phyloP scores from a whole-genome alignment of 2,329 filamentous ascomycete species.

The Chaetomium strumarium region DNA sequence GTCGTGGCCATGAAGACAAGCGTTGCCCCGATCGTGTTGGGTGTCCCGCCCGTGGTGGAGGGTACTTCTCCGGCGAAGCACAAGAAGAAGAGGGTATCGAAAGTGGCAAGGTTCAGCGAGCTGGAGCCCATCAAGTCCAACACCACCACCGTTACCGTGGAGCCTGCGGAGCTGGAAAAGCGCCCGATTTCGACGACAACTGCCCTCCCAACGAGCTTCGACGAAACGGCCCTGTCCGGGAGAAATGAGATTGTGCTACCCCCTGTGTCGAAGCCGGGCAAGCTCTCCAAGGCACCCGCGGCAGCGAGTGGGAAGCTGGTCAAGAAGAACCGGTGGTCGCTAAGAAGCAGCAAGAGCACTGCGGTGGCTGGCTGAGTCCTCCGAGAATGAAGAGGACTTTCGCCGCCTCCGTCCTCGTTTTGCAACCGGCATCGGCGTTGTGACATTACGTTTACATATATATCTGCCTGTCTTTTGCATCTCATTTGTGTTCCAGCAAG shows the following conservation, averaged over 20 bases:
- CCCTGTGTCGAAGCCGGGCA: slow-evolving; percentile 20
- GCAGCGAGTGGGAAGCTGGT: slow-evolving; percentile 22
- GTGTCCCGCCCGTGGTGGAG: background rate
- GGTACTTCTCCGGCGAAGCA: background rate
- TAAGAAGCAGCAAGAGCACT: slow-evolving; percentile 23
- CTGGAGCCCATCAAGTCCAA: slow-evolving; percentile 30
- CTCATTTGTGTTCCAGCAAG: slow-evolving; percentile 15
- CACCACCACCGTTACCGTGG: slow-evolving; percentile 20
- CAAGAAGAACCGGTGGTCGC: slow-evolving; percentile 31
- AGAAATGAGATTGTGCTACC: slow-evolving; percentile 14
- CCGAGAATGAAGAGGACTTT: too few species aligned
- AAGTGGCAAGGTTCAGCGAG: slow-evolving; percentile 29
- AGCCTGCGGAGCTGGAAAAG: slow-evolving; percentile 14
- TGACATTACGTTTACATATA: background rate
- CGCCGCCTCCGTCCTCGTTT: too few species aligned
- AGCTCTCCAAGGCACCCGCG: slow-evolving; percentile 23
- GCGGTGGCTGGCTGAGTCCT: slow-evolving; percentile 26
- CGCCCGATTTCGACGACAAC: slow-evolving; percentile 4
- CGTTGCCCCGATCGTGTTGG: background rate
- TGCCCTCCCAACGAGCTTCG: slow-evolving; percentile 21
- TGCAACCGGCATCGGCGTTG: background rate
- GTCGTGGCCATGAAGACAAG: background rate
- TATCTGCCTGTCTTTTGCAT: background rate
- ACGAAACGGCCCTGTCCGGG: slow-evolving; percentile 18
- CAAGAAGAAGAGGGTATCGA: slow-evolving; percentile 17